Conservation (phyloP, 352 stramenopile genomes). For the Globisporangium lucens region DNA sequence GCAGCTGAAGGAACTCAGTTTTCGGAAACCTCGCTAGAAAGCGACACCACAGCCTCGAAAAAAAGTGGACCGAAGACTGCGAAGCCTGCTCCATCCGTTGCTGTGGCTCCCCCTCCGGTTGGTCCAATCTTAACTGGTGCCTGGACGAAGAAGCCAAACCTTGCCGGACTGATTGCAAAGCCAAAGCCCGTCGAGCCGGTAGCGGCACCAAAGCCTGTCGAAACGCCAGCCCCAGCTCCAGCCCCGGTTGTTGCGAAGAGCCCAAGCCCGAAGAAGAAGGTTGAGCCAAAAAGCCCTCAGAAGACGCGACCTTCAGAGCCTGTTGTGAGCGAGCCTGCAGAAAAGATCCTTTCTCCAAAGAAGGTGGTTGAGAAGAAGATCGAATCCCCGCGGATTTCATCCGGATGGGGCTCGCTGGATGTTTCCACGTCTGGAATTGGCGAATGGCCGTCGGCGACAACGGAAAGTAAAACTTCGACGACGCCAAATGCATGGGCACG, state of each 20-base stretch:
- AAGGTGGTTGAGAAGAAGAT: constrained; percentile 40
- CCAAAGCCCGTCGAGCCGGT: constrained; percentile 32
- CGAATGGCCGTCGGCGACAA: constrained; percentile 53
- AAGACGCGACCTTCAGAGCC: constrained; percentile 25
- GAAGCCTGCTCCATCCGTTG: constrained; percentile 34
- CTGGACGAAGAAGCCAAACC: constrained; percentile 74
- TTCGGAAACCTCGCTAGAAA: constrained; percentile 5
- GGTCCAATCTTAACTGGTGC: constrained; percentile 59
- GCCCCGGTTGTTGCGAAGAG: constrained; percentile 11
- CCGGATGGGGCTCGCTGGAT: constrained; percentile 65
- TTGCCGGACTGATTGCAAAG: constrained; percentile 32
- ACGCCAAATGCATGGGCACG: constrained; percentile 68
- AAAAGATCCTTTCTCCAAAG: constrained; percentile 23
- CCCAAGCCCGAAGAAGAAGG: constrained; percentile 47
- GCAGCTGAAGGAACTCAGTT: constrained; percentile 10
- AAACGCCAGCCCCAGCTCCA: constrained; percentile 16
- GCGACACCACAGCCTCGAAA: constrained; percentile 26
- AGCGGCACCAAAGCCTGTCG: constrained; percentile 21
- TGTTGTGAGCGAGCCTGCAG: constrained; percentile 22
- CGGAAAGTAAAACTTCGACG: constrained; percentile 45
- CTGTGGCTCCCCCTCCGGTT: constrained; percentile 42
- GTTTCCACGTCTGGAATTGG: constrained; percentile 57
- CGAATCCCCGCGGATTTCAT: constrained; percentile 45
- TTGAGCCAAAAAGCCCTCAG: constrained; percentile 31
- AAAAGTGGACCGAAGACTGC: constrained; percentile 37